Base-by-base conservation (phyloP, 768 basidiomycete genomes). In the Auriculariales sp. region DNA sequence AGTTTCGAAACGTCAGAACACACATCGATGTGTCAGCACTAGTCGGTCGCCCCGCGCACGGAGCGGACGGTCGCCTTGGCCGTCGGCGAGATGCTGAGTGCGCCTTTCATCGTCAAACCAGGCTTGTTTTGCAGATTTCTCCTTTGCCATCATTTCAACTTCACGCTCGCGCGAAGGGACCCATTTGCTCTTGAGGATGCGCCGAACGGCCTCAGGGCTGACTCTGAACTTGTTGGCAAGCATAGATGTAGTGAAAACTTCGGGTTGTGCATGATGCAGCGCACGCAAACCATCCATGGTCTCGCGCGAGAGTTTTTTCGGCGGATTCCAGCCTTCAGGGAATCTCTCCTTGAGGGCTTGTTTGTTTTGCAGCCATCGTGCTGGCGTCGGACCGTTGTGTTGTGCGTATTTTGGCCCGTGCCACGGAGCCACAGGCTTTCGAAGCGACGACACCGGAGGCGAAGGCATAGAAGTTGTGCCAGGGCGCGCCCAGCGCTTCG, bases 241-340 rank as follows among this genome's bases (percentile, higher is more conserved):
- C 0, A 77, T 64, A 25, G 77, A 71, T 11, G 80, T 81, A 30
- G 71, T 73, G 65, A 82, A 88, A 44, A 65, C 73, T 45, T 68
- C 69, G 6, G 80, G 78, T 58, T 90, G 78, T 39, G 78, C 61
- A 33, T 65, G 64, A 60, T 88, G 74, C 50, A 91, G 68, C 42
- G 76, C 70, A 32, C 83, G 76, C 52, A 92, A 63, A 14, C 81
- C 79, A 54, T 82, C 80, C 87, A 91, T 91, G 30, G 87, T 86
- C 57, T 84, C 81, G 49, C 83, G 74, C 12, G 85, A 85, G 48
- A 92, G 61, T 60, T 86, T 87, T 57, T 78, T 79, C 50, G 82
- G 81, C 24, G 89, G 89, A 46, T 70, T 67, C 88, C 88, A 92
- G 15, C 59, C 58, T 2, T 44, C 39, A 1, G 39, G 39, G 27